These are phyloP conservation scores for Allium fistulosum DNA, from an alignment of 106 monocot genomes.

Conservation along the genomic window DNA sequence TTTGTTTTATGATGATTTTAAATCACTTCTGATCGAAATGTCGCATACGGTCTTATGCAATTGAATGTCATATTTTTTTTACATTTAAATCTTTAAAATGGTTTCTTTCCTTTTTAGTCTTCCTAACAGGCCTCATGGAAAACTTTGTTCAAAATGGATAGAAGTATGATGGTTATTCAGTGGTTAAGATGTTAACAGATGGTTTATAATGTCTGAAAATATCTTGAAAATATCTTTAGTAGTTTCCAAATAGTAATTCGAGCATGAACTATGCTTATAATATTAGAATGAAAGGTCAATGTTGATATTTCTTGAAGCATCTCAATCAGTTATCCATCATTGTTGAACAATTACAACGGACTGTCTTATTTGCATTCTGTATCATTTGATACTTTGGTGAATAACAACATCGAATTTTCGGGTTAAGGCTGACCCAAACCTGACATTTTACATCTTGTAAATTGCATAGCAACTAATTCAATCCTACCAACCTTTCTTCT, in stretches of 20 bases:
- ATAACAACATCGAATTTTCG: neutral
- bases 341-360: neutral
- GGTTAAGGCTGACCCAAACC: constrained; percentile 19
- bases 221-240: neutral
- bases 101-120: neutral
- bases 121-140: neutral
- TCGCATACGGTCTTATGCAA: too few relatives aligned
- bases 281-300: neutral
- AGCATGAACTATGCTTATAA: neutral
- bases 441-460: neutral
- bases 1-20: too few relatives aligned
- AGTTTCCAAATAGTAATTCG: neutral
- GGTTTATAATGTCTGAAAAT: neutral
- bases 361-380: neutral
- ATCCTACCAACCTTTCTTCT: neutral
- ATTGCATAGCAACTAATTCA: neutral
- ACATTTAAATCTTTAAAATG: neutral
- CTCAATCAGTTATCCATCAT: neutral
- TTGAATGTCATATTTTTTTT: too few relatives aligned
- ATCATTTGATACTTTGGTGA: neutral
- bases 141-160: neutral
- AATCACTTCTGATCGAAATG: too few relatives aligned
- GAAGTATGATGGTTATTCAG: neutral
- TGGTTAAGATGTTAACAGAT: neutral
- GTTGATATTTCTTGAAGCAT: neutral